These are phyloP conservation scores for Kernera saxatilis DNA, from an alignment of 345 rosid species.

Conservation along the genomic window DNA sequence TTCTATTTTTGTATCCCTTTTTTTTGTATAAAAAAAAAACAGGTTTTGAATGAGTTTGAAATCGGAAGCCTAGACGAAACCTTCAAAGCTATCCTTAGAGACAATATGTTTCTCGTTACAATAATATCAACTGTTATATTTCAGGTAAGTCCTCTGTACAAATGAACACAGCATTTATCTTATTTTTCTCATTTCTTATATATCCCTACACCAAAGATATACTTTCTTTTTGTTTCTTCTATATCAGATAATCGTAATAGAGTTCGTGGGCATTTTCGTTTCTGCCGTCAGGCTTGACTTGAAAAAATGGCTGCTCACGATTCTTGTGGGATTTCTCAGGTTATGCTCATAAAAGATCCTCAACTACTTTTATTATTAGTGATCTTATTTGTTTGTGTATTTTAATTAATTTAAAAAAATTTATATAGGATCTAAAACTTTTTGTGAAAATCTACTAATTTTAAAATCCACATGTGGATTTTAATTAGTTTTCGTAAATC, in stretches of 20 bases:
- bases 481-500: no score
- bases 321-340: slow-evolving; percentile 54
- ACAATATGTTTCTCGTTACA: slow-evolving; percentile 55
- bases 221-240: neutral
- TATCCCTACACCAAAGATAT: neutral
- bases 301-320: slow-evolving; percentile 47
- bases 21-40: neutral
- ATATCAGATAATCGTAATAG: slow-evolving; percentile 49
- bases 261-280: slow-evolving; percentile 53
- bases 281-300: slow-evolving; percentile 43
- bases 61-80: slow-evolving; percentile 62
- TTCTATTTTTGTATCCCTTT: neutral
- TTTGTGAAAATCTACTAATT: no score
- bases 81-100: slow-evolving; percentile 52
- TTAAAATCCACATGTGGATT: no score
- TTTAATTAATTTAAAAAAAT: no score
- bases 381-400: no score
- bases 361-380: no score
- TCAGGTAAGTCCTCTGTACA: slow-evolving; percentile 42
- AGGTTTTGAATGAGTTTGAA: slow-evolving; percentile 76
- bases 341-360: slow-evolving; percentile 19
- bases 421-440: no score
- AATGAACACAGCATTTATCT: neutral
- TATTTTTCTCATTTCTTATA: neutral
- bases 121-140: slow-evolving; percentile 45